Evolutionary conservation across 2,329 filamentous ascomycete genomes (phyloP), one percentile per base, ranked within the genome.

Genomic region (Aspergillus fumigatiaffinis): DNA sequence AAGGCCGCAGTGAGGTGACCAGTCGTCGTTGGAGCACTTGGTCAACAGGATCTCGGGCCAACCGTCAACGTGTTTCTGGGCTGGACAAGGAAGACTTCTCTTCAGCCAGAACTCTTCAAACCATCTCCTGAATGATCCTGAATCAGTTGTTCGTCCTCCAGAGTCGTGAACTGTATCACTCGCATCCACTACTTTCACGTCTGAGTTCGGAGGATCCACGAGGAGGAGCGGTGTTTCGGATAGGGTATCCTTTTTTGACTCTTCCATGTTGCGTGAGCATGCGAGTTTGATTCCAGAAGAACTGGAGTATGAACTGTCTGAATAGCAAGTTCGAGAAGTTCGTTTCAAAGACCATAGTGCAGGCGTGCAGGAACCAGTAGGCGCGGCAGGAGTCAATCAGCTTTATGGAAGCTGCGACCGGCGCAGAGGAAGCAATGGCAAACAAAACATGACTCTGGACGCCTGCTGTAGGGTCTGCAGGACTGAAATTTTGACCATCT

Each of bases 121-220:
- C 74, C 75, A 77, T 63, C 66, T 69, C 51, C 66, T 71, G 61
- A 77, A 77, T 14, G 69, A 68, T 53, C 66, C 58, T 21, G 58
- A 50, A 32, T 53, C 50, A 50, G 50, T 23, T 47, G 12, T 3
- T 14, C 21, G 9, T 25, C 21, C 44, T 26, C 8, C 44, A 7
- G 21, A 7, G 12, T 47, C 44, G 1, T 26, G 44, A 7, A 23
- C n/a, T 28, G 25, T 17, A n/a, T 55, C 32, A 17, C 51, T 49
- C 1, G 35, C 21, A n/a, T 48, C 41, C 17, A 49, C 52, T 17
- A 56, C 50, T 49, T 57, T 59, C 44, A 41, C 55, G 7, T 49
- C 52, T 20, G 52, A 41, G 46, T 53, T 47, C 5, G 49, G 3
- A 17, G 49, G 53, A 29, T 60, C 51, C 29, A 54, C 10, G 2